phyloP scores from a whole-genome alignment of 768 basidiomycete species.

The Termitomyces sp. region DNA sequence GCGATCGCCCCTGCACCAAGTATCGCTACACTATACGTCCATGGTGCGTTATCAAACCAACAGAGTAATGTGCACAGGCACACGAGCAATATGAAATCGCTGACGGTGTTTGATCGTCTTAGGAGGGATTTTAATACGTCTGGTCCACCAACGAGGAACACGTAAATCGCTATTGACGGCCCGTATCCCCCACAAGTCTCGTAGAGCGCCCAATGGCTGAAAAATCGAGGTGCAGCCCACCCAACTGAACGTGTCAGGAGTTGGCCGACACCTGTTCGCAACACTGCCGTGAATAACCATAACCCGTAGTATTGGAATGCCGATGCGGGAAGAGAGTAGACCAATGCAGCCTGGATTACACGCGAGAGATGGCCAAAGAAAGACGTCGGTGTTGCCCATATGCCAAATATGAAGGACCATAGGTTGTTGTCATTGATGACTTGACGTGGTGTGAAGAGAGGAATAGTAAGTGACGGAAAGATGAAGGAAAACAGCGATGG shows the following conservation, averaged over 20 bases:
- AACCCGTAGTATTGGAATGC: slow-evolving; percentile 20
- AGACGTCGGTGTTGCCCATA: slow-evolving; percentile 28
- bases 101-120: slow-evolving; percentile 1
- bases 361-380: slow-evolving; percentile 23
- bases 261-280: slow-evolving; percentile 20
- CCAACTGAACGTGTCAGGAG: slow-evolving; percentile 26
- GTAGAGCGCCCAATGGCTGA: slow-evolving; percentile 37
- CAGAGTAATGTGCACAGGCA: slow-evolving; percentile 14
- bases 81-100: slow-evolving; percentile 11
- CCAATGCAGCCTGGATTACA: slow-evolving; percentile 19
- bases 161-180: slow-evolving; percentile 23
- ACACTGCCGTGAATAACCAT: slow-evolving; percentile 23
- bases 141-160: slow-evolving; percentile 13
- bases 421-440: slow-evolving; percentile 30
- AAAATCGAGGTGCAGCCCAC: slow-evolving; percentile 34
- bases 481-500: slow-evolving; percentile 14
- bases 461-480: slow-evolving; percentile 13
- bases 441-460: slow-evolving; percentile 34
- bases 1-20: slow-evolving; percentile 20
- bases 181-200: slow-evolving; percentile 35
- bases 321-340: slow-evolving; percentile 16
- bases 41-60: slow-evolving; percentile 32
- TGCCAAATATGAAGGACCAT: slow-evolving; percentile 28
- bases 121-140: slow-evolving; percentile 5
- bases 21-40: slow-evolving; percentile 33